Percentiles rank a stretch among this genome's conserved stretches.
phyloP scores from a whole-genome alignment of 345 rosid species.

The Citrus australasica region DNA sequence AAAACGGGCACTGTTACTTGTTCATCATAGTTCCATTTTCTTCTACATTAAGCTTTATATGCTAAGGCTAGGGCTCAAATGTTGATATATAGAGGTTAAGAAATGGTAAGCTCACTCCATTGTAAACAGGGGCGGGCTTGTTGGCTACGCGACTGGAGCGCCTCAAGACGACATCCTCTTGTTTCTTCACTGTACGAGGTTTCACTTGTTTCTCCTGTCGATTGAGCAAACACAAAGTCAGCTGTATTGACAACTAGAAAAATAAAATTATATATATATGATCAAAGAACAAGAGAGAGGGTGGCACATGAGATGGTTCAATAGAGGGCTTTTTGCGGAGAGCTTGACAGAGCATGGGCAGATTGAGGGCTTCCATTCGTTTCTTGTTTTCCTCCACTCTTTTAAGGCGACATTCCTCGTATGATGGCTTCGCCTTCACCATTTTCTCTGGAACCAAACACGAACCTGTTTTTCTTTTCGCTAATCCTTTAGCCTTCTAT shows the following conservation, averaged over 20 bases:
- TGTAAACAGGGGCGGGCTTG: conserved; percentile 49
- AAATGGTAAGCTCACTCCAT: conserved; percentile 39
- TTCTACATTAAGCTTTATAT: background rate
- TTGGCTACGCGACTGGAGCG: conserved; percentile 63
- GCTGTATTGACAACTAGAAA: background rate
- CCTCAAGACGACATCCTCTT: conserved; percentile 46
- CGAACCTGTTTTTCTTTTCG: background rate
- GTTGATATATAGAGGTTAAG: background rate
- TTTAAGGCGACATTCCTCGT: conserved; percentile 57
- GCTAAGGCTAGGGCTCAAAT: background rate
- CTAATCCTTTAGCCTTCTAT: too few relatives aligned
- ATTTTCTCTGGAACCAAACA: conserved; percentile 16
- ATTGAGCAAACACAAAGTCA: background rate
- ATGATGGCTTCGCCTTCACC: conserved; percentile 35
- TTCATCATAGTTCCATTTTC: background rate
- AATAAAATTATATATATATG: too few relatives aligned
- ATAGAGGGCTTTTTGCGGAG: conserved; percentile 36
- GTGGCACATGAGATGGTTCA: conserved; percentile 44
- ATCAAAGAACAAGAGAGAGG: background rate
- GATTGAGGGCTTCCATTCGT: conserved; percentile 83
- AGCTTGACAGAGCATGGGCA: conserved; percentile 49
- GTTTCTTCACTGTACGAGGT: conserved; percentile 33
- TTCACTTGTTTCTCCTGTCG: conserved; percentile 44
- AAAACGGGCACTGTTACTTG: background rate
- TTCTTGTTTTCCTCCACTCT: conserved; percentile 80